Evolutionary conservation across 2,329 filamentous ascomycete species (phyloP).

Genomic region (Metarhizium brunneum): DNA sequence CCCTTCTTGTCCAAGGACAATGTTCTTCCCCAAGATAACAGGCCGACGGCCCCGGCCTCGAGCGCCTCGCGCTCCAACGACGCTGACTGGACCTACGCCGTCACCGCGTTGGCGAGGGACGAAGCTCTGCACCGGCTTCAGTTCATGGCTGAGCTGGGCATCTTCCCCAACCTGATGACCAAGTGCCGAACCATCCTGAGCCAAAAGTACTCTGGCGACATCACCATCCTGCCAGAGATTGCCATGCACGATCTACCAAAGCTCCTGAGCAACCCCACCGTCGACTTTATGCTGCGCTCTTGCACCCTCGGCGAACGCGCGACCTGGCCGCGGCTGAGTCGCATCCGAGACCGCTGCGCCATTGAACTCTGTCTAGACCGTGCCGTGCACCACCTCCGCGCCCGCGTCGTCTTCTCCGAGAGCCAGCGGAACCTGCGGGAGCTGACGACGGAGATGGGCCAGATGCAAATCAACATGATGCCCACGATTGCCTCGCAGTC

Average conservation of each 20-base stretch:
- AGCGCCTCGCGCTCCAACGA: slow-evolving; percentile 24
- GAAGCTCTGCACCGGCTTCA: slow-evolving; percentile 76
- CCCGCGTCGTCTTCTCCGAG: slow-evolving; percentile 59
- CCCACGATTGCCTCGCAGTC: neutral
- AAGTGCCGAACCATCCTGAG: slow-evolving; percentile 75
- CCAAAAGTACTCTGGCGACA: slow-evolving; percentile 89
- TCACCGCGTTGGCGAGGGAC: slow-evolving; percentile 66
- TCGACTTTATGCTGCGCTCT: slow-evolving; percentile 76
- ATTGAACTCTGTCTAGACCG: slow-evolving; percentile 79
- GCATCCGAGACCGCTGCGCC: slow-evolving; percentile 78
- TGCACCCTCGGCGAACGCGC: slow-evolving; percentile 73
- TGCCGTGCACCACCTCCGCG: slow-evolving; percentile 59
- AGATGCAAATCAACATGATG: slow-evolving; percentile 14
- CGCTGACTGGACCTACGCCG: slow-evolving; percentile 51
- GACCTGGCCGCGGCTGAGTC: slow-evolving; percentile 83
- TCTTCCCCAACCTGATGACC: slow-evolving; percentile 69
- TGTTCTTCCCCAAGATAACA: slow-evolving; percentile 31
- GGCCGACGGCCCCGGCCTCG: slow-evolving; percentile 17
- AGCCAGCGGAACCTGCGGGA: slow-evolving; percentile 52
- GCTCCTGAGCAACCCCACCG: slow-evolving; percentile 74
- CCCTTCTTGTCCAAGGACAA: slow-evolving; percentile 76
- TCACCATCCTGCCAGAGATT: slow-evolving; percentile 83
- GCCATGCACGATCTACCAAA: slow-evolving; percentile 63
- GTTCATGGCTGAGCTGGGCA: slow-evolving; percentile 67
- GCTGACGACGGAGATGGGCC: slow-evolving; percentile 23